Conservation (phyloP, 768 basidiomycete species). For the Pisolithus sp. region DNA sequence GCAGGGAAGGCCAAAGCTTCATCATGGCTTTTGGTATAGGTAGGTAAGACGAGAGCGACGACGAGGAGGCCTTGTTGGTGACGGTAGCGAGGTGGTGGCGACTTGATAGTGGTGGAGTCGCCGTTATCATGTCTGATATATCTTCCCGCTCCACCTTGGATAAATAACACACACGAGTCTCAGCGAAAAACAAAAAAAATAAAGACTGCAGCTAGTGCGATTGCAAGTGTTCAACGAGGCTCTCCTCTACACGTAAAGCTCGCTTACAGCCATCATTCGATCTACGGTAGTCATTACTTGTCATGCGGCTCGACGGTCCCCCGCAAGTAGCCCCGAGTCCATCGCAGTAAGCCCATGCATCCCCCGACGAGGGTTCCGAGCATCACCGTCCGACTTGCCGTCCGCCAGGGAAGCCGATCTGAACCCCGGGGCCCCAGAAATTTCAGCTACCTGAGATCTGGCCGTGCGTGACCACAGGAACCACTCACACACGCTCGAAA, state of each 20-base stretch:
- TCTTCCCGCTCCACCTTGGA: neutral
- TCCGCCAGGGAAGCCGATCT: slow-evolving; percentile 57
- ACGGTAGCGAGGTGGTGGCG: slow-evolving; percentile 1
- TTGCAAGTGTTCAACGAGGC: too few species aligned
- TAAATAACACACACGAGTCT: too few species aligned
- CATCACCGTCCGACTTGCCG: slow-evolving; percentile 39
- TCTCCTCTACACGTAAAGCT: too few species aligned
- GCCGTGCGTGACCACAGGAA: neutral
- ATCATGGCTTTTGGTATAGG: slow-evolving; percentile 44
- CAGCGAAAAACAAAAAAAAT: neutral
- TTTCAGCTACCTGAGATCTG: neutral
- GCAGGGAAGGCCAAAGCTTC: slow-evolving; percentile 56
- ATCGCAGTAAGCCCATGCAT: slow-evolving; percentile 42
- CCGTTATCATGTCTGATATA: slow-evolving; percentile 8
- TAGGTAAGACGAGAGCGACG: slow-evolving; percentile 16
- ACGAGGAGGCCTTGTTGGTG: slow-evolving; percentile 11
- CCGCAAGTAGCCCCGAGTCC: slow-evolving; percentile 28
- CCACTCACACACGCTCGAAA: slow-evolving; percentile 49
- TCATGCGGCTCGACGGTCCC: slow-evolving; percentile 13
- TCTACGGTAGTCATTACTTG: neutral
- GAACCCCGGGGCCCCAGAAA: slow-evolving; percentile 1
- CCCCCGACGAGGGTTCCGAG: slow-evolving; percentile 57
- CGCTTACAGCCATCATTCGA: too few species aligned
- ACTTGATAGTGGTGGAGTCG: neutral
- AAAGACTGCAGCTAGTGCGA: neutral